Evolutionary conservation across 2,329 filamentous ascomycete species (phyloP), one percentile per base, ranked within the genome.

Genomic region (Aspergillus sclerotialis): DNA sequence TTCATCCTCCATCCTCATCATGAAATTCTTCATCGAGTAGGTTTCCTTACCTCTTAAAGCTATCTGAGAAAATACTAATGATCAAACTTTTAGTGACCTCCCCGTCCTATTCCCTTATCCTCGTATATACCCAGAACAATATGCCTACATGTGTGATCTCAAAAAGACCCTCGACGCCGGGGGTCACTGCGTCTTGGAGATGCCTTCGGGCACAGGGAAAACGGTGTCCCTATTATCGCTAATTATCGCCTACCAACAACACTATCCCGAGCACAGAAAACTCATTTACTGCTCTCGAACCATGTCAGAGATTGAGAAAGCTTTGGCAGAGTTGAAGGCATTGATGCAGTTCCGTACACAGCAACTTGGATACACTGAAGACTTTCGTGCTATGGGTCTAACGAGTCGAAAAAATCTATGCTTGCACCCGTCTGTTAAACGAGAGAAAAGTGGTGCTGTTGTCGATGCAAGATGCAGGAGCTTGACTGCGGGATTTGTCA

Each of bases 251-350:
- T 98, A 98, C 54, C 93, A 98, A 63, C 85, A 92, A 58, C 82
- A 89, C 58, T 89, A 90, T 53, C 87, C 89, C 3, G 87, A 94
- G 56, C 86, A 92, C 52, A 76, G 93, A 36, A 98, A 98, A 64
- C 78, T 98, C 33, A 95, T 98, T 36, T 98, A 98, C 65, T 98
- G 92, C 70, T 98, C 92, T 44, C 88, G 92, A 68, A 98, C 92
- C 37, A 98, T 98, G 89, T 98, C 92, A 24, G 92, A 98, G 67
- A 98, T 98, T 53, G 92, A 98, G 60, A 98, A 98, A 65, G 92
- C 93, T 0, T 65, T 98, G 33, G 85, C 86, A 7, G 92, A 98
- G 63, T 61, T 98, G 49, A 88, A 92, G 59, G 81, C 80, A 15
- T 66, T 98, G 34, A 98, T 98, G 89, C 93, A 93, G 56, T 96